Evolutionary conservation across 2,329 filamentous ascomycete genomes (phyloP), one percentile per base, ranked within the genome.

Genomic region (Cordyceps sp.): DNA sequence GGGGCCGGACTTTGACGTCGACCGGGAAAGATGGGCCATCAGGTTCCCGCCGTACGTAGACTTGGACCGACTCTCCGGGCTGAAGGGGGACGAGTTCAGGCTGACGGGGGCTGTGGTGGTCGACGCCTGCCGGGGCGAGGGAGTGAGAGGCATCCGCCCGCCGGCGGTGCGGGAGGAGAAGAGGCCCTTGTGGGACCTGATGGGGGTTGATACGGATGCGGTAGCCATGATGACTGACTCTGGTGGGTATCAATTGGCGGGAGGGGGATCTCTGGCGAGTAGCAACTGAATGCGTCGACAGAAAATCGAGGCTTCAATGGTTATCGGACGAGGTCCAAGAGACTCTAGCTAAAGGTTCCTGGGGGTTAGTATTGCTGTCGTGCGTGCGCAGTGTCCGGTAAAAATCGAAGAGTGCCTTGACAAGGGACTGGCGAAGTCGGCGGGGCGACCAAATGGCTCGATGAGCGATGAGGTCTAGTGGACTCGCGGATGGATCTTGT

Each of bases 111-210:
- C 62, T 27, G 61, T 57, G 30, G 60, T 64, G 21, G 62, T 58
- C 22, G 64, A 62, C 41, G 75, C 71, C 43, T 78, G 73, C 43
- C 77, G 73, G 36, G 90, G 90, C 36, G 88, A 96, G 21, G 90
- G 88, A 4, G 88, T 94, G 52, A 98, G 64, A 45, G 90, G 86
- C 68, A 93, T 86, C 39, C 90, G 83, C 54, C 86, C 85, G 61
- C 88, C 86, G 57, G 86, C 90, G 53, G 86, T 90, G 55, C 85
- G 85, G 45, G 82, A 74, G 44, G 79, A 85, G 65, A 96, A 94
- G 48, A 94, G 71, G 37, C 85, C 84, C 60, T 80, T 76, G 58
- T 93, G 88, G 69, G 82, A 90, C 70, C 94, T 96, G 54, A 90
- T 68, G 37, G 90, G 90, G 38, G 90, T 96, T 48, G 84, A 81